Percentiles rank a stretch among this genome's conserved stretches.
These are phyloP conservation scores for Plicaturopsis crispa DNA, from an alignment of 768 basidiomycete species.

Conservation along the genomic window DNA sequence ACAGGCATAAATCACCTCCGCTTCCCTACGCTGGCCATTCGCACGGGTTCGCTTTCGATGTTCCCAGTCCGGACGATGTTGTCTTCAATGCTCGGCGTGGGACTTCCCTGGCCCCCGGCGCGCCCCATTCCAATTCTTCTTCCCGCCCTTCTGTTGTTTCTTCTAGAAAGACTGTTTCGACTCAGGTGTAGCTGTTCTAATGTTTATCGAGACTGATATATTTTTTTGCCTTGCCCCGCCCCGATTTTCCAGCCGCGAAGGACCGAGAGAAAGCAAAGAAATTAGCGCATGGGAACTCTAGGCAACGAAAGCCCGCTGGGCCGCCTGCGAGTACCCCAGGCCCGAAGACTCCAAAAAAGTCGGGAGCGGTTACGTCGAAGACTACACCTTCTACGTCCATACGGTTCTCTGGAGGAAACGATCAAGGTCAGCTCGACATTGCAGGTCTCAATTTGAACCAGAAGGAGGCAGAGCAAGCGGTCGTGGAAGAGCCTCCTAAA, in stretches of 20 bases:
- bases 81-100: conserved; percentile 76
- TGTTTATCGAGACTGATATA: conserved; percentile 3
- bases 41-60: conserved; percentile 62
- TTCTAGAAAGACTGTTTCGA: background rate
- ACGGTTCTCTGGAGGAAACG: conserved; percentile 25
- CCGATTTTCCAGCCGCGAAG: conserved; percentile 63
- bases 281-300: conserved; percentile 20
- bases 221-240: conserved; percentile 5
- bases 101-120: conserved; percentile 45
- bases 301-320: conserved; percentile 35
- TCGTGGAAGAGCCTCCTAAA: conserved; percentile 48
- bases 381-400: conserved; percentile 39
- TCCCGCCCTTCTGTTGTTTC: conserved; percentile 17
- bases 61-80: conserved; percentile 88
- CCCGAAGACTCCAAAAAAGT: conserved; percentile 22
- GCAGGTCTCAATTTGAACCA: conserved; percentile 60
- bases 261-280: conserved; percentile 71
- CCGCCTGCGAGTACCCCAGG: conserved; percentile 34
- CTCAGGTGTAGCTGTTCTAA: conserved; percentile 3
- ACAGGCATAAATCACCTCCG: conserved; percentile 20
- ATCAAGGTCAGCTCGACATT: conserved; percentile 64
- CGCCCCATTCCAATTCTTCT: conserved; percentile 6
- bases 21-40: no score
- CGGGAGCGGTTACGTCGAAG: no score
- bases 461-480: conserved; percentile 29